phyloP scores from a whole-genome alignment of 2,329 filamentous ascomycete genomes.

The Didymosphaeria variabile region DNA sequence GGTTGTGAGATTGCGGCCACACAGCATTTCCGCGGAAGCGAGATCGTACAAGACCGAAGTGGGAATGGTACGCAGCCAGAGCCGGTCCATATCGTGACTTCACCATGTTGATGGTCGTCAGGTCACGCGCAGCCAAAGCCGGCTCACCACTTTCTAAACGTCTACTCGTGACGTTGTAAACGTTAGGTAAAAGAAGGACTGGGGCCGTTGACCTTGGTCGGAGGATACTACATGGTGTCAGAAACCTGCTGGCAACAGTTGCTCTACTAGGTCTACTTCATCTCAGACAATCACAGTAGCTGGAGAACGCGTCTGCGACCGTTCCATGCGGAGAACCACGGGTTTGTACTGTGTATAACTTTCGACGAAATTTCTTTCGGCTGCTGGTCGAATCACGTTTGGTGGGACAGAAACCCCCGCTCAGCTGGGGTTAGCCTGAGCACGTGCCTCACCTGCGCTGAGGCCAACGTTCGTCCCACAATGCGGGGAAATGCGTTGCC shows the following conservation, averaged over 20 bases:
- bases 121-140: conserved; percentile 5
- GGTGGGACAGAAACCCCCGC: neutral
- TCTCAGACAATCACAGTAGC: neutral
- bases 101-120: neutral
- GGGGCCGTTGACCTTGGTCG: conserved; percentile 2
- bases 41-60: neutral
- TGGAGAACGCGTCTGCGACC: neutral
- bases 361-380: neutral
- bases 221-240: neutral
- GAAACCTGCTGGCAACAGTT: neutral
- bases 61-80: neutral
- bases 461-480: conserved; percentile 12
- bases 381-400: neutral
- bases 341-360: neutral
- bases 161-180: conserved; percentile 9
- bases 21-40: neutral
- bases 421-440: neutral
- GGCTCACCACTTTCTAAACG: conserved; percentile 5
- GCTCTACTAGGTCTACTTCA: neutral
- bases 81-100: conserved; percentile 3
- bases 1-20: neutral
- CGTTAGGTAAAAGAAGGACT: neutral
- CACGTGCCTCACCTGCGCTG: conserved; percentile 5
- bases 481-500: conserved; percentile 10
- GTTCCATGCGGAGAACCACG: neutral